A percentile compares a stretch with the other conserved stretches of the same genome.
phyloP scores from a whole-genome alignment of 176 grass and related monocot genomes.

The Avena atlantica region DNA sequence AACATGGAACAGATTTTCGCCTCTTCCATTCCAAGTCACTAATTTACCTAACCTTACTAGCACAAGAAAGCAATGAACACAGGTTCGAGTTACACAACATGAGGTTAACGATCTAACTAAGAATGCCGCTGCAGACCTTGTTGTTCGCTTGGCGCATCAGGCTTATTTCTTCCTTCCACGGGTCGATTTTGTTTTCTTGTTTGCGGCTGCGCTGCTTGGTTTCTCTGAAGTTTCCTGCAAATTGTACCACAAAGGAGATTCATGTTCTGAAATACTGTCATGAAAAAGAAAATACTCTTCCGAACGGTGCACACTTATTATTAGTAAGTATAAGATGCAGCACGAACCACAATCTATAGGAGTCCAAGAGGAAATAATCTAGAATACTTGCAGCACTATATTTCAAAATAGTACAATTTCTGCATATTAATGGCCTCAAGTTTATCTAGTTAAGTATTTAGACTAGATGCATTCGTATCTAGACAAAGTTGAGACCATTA shows the following conservation, averaged over 20 bases:
- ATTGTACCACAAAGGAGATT: neutral
- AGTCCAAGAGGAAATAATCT: neutral
- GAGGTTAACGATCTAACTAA: constrained; percentile 6
- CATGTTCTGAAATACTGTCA: neutral
- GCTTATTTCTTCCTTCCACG: constrained; percentile 56
- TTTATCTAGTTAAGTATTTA: too few relatives aligned
- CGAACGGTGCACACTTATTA: neutral
- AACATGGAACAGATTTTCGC: neutral
- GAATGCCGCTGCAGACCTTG: neutral
- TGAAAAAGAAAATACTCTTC: neutral
- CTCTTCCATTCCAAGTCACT: neutral
- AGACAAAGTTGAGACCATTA: too few relatives aligned
- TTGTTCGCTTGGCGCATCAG: neutral
- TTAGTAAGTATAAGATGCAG: neutral
- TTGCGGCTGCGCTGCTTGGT: constrained; percentile 38
- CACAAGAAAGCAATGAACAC: neutral
- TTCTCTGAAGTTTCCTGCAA: constrained; percentile 48
- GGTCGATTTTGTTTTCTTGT: constrained; percentile 51
- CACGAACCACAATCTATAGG: neutral
- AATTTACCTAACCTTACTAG: constrained; percentile 26
- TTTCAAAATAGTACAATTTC: too few relatives aligned
- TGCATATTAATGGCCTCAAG: neutral
- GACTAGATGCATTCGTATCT: too few relatives aligned
- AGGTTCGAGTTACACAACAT: constrained; percentile 28
- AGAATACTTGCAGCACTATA: neutral